Conservation (phyloP, 2,329 filamentous ascomycete genomes). For the Alternaria sp. region DNA sequence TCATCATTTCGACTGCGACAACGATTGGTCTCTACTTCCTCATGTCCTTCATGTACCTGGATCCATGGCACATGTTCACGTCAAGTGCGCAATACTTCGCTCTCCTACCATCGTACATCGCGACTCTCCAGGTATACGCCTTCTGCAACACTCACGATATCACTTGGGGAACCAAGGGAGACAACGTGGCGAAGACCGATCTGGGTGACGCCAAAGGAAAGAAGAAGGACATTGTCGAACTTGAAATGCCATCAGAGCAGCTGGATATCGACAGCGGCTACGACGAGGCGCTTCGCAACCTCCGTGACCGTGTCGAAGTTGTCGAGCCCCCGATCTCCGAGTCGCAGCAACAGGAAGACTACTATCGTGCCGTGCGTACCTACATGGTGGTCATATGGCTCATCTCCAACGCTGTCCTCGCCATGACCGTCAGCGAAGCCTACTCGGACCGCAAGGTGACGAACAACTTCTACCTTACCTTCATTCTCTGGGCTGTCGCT, state of each 20-base stretch:
- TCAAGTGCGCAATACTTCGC: slow-evolving; percentile 90
- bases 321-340: slow-evolving; percentile 67
- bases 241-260: slow-evolving; percentile 98
- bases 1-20: slow-evolving; percentile 86
- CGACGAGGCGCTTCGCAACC: slow-evolving; percentile 93
- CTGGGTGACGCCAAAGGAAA: slow-evolving; percentile 84
- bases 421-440: slow-evolving; percentile 89
- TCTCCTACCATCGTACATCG: slow-evolving; percentile 91
- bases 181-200: slow-evolving; percentile 93
- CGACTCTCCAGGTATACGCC: slow-evolving; percentile 95
- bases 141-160: slow-evolving; percentile 99
- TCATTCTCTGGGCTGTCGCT: slow-evolving; percentile 93
- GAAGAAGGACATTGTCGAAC: slow-evolving; percentile 77
- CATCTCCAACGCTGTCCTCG: slow-evolving; percentile 86
- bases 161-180: slow-evolving; percentile 98
- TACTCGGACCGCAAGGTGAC: slow-evolving; percentile 76
- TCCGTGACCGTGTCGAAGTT: slow-evolving; percentile 90
- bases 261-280: slow-evolving; percentile 98
- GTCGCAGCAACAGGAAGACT: slow-evolving; percentile 91
- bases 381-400: slow-evolving; percentile 99
- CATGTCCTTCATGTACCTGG: slow-evolving; percentile 95
- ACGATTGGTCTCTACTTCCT: slow-evolving; percentile 94
- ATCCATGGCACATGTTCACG: slow-evolving; percentile 99
- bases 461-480: slow-evolving; percentile 87
- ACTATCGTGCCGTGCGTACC: slow-evolving; percentile 95